Conservation (phyloP, 2,329 filamentous ascomycete genomes). For the Colletotrichum incanum region DNA sequence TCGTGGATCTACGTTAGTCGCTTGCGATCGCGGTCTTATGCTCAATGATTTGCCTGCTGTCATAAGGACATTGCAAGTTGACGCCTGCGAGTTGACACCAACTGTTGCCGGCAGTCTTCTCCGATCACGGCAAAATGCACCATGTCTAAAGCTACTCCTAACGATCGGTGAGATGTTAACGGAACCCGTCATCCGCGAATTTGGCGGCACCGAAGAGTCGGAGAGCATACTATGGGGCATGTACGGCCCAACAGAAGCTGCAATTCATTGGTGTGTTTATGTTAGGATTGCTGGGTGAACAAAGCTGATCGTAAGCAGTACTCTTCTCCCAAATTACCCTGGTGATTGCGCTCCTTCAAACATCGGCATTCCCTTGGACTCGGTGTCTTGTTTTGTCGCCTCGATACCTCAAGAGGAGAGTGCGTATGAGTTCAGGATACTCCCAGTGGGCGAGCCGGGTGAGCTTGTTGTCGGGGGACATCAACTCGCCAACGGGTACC, state of each 20-base stretch:
- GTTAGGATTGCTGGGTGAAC: neutral
- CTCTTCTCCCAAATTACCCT: slow-evolving; percentile 20
- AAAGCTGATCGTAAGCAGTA: neutral
- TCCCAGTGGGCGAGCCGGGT: slow-evolving; percentile 78
- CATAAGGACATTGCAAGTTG: slow-evolving; percentile 77
- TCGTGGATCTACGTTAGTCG: slow-evolving; percentile 80
- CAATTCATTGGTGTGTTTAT: slow-evolving; percentile 81
- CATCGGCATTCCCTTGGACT: slow-evolving; percentile 85
- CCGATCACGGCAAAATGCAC: slow-evolving; percentile 76
- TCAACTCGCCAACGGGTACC: slow-evolving; percentile 85
- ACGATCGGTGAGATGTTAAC: slow-evolving; percentile 97
- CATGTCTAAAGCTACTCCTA: slow-evolving; percentile 78
- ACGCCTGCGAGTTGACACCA: slow-evolving; percentile 91
- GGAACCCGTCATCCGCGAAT: slow-evolving; percentile 81
- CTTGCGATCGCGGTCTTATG: slow-evolving; percentile 78
- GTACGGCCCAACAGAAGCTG: slow-evolving; percentile 94
- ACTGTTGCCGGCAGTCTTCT: slow-evolving; percentile 87
- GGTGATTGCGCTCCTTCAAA: slow-evolving; percentile 54
- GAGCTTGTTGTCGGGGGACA: slow-evolving; percentile 87
- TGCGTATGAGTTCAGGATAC: slow-evolving; percentile 61
- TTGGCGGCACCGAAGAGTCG: slow-evolving; percentile 71
- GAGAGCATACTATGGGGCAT: slow-evolving; percentile 87
- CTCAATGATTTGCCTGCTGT: slow-evolving; percentile 81
- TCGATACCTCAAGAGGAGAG: slow-evolving; percentile 58
- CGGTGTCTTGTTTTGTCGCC: slow-evolving; percentile 84